Evolutionary conservation across 768 basidiomycete genomes (phyloP).

Genomic region (Suillus clintonianus): DNA sequence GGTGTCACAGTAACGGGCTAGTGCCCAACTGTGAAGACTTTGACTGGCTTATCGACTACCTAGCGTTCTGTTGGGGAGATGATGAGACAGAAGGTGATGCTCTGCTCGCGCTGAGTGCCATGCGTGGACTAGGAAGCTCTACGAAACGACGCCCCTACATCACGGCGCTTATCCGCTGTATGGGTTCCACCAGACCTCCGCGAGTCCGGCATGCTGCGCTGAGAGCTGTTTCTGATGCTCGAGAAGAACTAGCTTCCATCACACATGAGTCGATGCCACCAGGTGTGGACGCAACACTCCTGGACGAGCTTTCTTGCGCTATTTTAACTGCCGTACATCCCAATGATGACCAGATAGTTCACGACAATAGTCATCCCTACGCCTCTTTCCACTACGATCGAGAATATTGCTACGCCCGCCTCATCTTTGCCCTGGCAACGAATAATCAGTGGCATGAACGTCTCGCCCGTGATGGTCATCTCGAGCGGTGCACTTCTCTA

Average conservation of each 20-base stretch:
- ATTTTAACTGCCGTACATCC: too few species aligned
- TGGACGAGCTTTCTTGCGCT: too few species aligned
- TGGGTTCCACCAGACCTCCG: not conserved
- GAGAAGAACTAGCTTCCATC: not conserved
- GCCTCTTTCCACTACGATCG: not conserved
- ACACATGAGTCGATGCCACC: too few species aligned
- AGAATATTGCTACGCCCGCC: not conserved
- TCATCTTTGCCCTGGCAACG: not conserved
- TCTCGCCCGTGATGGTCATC: not conserved
- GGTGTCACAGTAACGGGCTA: not conserved
- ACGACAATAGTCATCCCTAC: too few species aligned
- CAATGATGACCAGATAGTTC: too few species aligned
- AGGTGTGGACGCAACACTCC: too few species aligned
- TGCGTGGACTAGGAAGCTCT: not conserved
- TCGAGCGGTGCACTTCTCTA: not conserved
- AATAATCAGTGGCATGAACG: not conserved
- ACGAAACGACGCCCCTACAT: not conserved
- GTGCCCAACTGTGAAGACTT: not conserved
- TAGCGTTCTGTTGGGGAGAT: not conserved
- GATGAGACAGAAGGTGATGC: not conserved
- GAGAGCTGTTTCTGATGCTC: not conserved
- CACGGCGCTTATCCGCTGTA: not conserved
- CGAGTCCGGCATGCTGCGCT: not conserved
- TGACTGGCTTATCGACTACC: not conserved
- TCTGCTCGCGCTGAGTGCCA: not conserved